Evolutionary conservation across 192 early-diverging fungal genomes (phyloP).

Genomic region (Lobulomyces angularis): DNA sequence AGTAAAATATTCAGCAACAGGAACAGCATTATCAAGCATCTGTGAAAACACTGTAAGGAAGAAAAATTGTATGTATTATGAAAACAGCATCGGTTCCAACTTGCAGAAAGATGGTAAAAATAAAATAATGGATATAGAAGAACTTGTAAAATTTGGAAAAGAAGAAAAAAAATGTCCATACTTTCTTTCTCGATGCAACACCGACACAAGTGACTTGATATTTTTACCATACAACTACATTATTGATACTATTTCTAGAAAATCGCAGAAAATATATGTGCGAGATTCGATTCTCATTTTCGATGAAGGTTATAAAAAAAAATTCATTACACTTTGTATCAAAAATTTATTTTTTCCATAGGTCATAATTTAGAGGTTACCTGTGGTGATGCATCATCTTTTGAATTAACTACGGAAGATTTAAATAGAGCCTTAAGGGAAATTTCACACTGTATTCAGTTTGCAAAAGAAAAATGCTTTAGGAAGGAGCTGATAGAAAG

Average conservation of each 20-base stretch:
- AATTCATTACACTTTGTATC: conserved; percentile 1
- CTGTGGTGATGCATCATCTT: conserved; percentile 30
- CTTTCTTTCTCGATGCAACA: conserved; percentile 27
- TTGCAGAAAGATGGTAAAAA: not conserved
- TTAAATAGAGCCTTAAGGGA: conserved; percentile 14
- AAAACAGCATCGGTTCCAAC: conserved; percentile 4
- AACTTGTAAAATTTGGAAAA: conserved; percentile 27
- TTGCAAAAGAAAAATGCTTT: too few relatives aligned
- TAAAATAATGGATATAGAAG: conserved; percentile 43
- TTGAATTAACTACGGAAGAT: conserved; percentile 20
- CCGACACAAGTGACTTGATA: conserved; percentile 35
- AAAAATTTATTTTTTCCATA: conserved; percentile 7
- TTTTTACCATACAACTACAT: conserved; percentile 58
- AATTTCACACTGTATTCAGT: conserved; percentile 9
- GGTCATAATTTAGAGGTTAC: conserved; percentile 18
- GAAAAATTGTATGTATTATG: conserved; percentile 23
- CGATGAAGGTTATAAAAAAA: conserved; percentile 42
- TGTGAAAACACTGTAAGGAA: conserved; percentile 28
- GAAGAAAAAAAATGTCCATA: conserved; percentile 41
- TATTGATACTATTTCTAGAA: conserved; percentile 35
- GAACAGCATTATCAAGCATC: conserved; percentile 16
- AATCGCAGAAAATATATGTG: conserved; percentile 40
- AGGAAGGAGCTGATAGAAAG: too few relatives aligned
- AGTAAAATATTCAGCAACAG: conserved; percentile 13
- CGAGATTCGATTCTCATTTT: conserved; percentile 44